Percentiles rank a stretch among this genome's conserved stretches.
Conservation (phyloP, 805 yeast species). For the Zygosaccharomyces rouxii region DNA sequence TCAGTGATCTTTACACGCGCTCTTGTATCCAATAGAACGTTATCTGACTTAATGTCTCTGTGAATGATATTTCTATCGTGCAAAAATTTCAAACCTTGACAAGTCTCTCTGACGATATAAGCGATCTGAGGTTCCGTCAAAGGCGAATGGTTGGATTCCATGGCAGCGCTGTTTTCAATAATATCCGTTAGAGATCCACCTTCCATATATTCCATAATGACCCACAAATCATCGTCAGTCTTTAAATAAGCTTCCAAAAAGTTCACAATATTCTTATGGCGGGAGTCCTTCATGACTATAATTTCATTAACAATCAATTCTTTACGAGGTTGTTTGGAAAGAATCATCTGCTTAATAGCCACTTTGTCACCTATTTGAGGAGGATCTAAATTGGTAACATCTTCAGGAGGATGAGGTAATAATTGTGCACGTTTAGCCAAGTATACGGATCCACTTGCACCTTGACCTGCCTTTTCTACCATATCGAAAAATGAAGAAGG, state of each 20-base stretch:
- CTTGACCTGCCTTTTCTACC: conserved; percentile 90
- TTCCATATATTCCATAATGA: conserved; percentile 99
- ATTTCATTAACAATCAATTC: conserved; percentile 95
- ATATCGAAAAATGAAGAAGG: conserved; percentile 80
- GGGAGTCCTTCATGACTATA: conserved; percentile 92
- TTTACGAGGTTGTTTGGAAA: conserved; percentile 86
- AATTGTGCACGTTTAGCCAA: conserved; percentile 62
- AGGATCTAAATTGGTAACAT: conserved; percentile 18
- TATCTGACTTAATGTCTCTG: conserved; percentile 95
- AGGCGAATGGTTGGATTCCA: conserved; percentile 31
- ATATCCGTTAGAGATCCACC: conserved; percentile 97
- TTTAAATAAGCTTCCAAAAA: conserved; percentile 86
- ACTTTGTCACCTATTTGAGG: conserved; percentile 57
- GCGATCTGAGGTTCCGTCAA: conserved; percentile 87
- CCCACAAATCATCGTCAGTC: conserved; percentile 84
- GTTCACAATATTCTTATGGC: conserved; percentile 91
- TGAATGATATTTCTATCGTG: conserved; percentile 93
- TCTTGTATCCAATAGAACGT: conserved; percentile 73
- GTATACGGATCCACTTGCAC: conserved; percentile 95
- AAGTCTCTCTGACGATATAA: conserved; percentile 82
- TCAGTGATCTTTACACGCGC: conserved; percentile 94
- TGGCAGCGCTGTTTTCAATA: conserved; percentile 76
- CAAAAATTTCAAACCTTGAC: conserved; percentile 84
- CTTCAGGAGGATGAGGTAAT: conserved; percentile 24
- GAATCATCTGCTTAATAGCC: conserved; percentile 95